Percentiles rank a stretch among this genome's conserved stretches.
Evolutionary conservation across 2,329 filamentous ascomycete species (phyloP).

Genomic region (Alternaria hordeiaustralica): DNA sequence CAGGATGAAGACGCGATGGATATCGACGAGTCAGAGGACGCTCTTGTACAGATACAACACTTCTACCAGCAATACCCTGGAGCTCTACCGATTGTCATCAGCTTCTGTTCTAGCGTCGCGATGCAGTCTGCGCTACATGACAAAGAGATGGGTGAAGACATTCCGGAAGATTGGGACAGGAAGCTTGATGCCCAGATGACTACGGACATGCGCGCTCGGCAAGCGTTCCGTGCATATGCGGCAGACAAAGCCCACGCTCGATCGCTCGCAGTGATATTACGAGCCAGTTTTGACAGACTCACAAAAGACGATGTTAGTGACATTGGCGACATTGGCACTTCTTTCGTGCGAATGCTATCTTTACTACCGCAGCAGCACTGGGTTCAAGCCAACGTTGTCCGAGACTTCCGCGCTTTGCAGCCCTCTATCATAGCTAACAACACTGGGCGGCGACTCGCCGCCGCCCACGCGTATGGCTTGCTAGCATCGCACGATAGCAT

Average conservation of each 20-base stretch:
- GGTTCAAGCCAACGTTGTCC: constrained; percentile 36
- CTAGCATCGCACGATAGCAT: constrained; percentile 68
- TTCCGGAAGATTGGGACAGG: constrained; percentile 85
- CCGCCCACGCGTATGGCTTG: constrained; percentile 76
- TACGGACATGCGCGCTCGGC: constrained; percentile 70
- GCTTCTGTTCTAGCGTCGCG: constrained; percentile 70
- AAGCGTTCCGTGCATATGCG: constrained; percentile 62
- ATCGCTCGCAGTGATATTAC: constrained; percentile 52
- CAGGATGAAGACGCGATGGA: constrained; percentile 47
- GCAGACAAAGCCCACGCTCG: constrained; percentile 40
- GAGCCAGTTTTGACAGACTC: constrained; percentile 55
- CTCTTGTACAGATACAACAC: constrained; percentile 33
- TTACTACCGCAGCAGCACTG: constrained; percentile 59
- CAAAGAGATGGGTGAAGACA: constrained; percentile 54
- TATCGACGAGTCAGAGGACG: constrained; percentile 33
- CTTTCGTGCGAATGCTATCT: constrained; percentile 63
- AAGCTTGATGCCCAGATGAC: constrained; percentile 76
- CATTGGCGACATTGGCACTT: constrained; percentile 54
- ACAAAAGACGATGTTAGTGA: constrained; percentile 49
- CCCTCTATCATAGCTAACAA: constrained; percentile 74
- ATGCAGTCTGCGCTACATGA: constrained; percentile 62
- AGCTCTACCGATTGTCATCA: constrained; percentile 72
- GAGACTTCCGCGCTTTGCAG: constrained; percentile 59
- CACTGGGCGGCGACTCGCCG: constrained; percentile 68
- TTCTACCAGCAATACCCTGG: constrained; percentile 48